These are phyloP conservation scores for Ogataea nonfermentans DNA, from an alignment of 805 yeast species.

Conservation along the genomic window DNA sequence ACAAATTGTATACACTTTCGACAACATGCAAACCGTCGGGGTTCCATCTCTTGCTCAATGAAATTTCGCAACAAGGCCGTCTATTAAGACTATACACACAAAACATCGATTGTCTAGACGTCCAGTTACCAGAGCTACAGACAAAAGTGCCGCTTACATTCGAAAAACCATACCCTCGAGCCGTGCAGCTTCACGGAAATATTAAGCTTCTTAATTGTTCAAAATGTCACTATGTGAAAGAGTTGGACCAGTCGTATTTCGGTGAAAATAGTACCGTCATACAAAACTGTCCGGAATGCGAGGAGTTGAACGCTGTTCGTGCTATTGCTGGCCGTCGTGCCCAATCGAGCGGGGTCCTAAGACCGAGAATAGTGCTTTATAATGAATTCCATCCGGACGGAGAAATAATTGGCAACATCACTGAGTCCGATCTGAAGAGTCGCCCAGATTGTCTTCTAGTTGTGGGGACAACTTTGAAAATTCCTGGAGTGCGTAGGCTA, in stretches of 20 bases:
- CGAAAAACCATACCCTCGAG: slow-evolving; percentile 41
- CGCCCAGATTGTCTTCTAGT: slow-evolving; percentile 77
- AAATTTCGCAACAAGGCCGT: slow-evolving; percentile 59
- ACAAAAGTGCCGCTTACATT: slow-evolving; percentile 49
- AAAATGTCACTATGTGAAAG: slow-evolving; percentile 62
- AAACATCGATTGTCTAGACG: slow-evolving; percentile 81
- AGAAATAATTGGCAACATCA: slow-evolving; percentile 75
- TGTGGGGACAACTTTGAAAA: slow-evolving; percentile 82
- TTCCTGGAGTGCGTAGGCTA: slow-evolving; percentile 66
- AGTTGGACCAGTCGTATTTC: slow-evolving; percentile 53
- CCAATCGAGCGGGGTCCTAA: slow-evolving; percentile 58
- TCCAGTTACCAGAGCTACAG: slow-evolving; percentile 47
- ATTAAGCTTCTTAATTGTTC: slow-evolving; percentile 71
- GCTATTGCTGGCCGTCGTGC: slow-evolving; percentile 60
- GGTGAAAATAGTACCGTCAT: slow-evolving; percentile 36
- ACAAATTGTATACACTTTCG: slow-evolving; percentile 55
- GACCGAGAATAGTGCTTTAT: slow-evolving; percentile 69
- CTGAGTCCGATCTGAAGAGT: slow-evolving; percentile 60
- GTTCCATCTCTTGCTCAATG: slow-evolving; percentile 66
- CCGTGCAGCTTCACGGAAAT: slow-evolving; percentile 85
- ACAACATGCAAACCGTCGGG: slow-evolving; percentile 62
- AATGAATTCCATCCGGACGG: slow-evolving; percentile 85
- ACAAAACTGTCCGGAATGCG: slow-evolving; percentile 57
- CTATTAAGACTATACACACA: slow-evolving; percentile 79
- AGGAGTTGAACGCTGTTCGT: slow-evolving; percentile 55